These are phyloP conservation scores for Leccinum subgranulosum DNA, from an alignment of 768 basidiomycete species.

Conservation along the genomic window DNA sequence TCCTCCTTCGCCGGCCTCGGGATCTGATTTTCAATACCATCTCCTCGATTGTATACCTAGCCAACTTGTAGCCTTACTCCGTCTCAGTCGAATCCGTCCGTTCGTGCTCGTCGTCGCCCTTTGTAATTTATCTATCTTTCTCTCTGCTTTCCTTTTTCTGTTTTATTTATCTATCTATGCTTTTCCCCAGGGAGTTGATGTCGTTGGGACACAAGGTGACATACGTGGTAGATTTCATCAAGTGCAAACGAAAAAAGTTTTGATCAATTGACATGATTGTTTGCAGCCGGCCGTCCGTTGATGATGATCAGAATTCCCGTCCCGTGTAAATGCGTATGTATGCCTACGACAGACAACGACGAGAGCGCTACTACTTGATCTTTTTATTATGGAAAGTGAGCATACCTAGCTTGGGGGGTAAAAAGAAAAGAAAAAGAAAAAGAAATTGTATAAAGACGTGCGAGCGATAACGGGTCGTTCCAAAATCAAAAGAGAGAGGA, in stretches of 20 bases:
- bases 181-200: background rate
- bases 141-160: background rate
- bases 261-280: background rate
- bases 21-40: conserved; percentile 17
- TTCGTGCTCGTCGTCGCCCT: background rate
- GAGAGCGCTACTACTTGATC: conserved; percentile 9
- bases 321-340: background rate
- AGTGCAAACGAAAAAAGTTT: background rate
- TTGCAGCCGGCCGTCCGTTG: background rate
- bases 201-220: background rate
- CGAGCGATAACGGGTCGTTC: background rate
- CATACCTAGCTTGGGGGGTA: conserved; percentile 5
- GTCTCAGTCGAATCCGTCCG: background rate
- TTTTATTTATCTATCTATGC: background rate
- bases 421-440: background rate
- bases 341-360: conserved; percentile 14
- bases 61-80: conserved; percentile 38
- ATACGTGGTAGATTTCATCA: background rate
- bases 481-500: background rate
- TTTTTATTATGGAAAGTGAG: background rate
- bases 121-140: background rate
- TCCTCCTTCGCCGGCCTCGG: background rate
- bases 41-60: conserved; percentile 35
- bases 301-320: background rate
- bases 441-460: conserved; percentile 2